These are phyloP conservation scores for Cynara cardunculus DNA, from an alignment of 129 eudicot genomes.

Conservation along the genomic window DNA sequence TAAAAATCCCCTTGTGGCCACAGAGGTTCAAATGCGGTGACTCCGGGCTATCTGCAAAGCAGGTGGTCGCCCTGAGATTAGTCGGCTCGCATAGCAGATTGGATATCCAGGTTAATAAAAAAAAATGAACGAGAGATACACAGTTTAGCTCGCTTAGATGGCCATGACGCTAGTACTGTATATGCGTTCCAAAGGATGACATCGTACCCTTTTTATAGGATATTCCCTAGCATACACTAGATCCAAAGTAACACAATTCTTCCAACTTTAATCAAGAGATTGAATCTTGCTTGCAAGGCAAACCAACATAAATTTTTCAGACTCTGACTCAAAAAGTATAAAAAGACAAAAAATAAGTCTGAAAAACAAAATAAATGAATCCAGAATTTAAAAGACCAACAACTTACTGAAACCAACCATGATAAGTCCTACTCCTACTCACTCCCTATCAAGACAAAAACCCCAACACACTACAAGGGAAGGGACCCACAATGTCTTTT, in stretches of 20 bases:
- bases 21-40: too few species aligned
- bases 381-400: conserved; percentile 9
- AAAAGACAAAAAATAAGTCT: background rate
- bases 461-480: background rate
- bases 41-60: too few species aligned
- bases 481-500: conserved; percentile 18
- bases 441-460: conserved; percentile 25
- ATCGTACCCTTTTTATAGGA: too few species aligned
- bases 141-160: too few species aligned
- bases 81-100: too few species aligned
- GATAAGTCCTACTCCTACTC: conserved; percentile 15
- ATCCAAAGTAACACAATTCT: background rate
- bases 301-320: too few species aligned
- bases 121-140: background rate
- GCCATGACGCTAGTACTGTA: too few species aligned
- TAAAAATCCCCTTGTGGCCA: too few species aligned
- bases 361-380: background rate
- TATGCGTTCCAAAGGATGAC: too few species aligned
- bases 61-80: too few species aligned
- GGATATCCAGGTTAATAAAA: too few species aligned
- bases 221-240: background rate
- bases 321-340: background rate
- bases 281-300: background rate
- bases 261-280: background rate
- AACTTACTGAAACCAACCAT: conserved; percentile 5